Evolutionary conservation across 176 grass and related monocot genomes (phyloP).

Genomic region (Eragrostis nindensis): DNA sequence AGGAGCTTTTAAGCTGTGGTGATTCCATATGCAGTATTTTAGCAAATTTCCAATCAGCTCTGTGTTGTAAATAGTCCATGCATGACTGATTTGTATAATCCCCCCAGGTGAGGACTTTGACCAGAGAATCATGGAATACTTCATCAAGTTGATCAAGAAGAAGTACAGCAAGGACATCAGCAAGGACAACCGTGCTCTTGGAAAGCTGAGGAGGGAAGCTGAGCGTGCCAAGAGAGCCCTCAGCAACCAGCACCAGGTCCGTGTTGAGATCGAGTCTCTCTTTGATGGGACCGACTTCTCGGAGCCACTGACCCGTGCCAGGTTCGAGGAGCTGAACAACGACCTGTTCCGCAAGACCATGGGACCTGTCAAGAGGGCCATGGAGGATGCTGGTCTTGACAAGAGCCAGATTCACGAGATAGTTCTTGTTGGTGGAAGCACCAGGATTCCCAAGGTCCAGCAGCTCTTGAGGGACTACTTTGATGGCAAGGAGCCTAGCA

Average conservation of each 20-base stretch:
- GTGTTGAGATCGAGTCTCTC: conserved; percentile 81
- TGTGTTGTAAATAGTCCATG: not conserved
- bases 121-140: conserved; percentile 80
- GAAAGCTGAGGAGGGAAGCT: conserved; percentile 77
- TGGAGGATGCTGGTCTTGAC: conserved; percentile 70
- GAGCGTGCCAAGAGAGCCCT: conserved; percentile 83
- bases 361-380: conserved; percentile 79
- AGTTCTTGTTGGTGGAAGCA: conserved; percentile 78
- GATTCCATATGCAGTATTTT: not conserved
- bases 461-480: conserved; percentile 78
- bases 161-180: conserved; percentile 78
- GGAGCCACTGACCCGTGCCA: conserved; percentile 67
- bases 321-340: conserved; percentile 80
- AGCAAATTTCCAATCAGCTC: not conserved
- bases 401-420: conserved; percentile 83
- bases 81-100: conserved; percentile 2
- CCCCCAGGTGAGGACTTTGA: conserved; percentile 77
- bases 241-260: conserved; percentile 76
- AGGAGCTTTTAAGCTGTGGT: not conserved
- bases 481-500: conserved; percentile 70
- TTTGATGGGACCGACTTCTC: conserved; percentile 71
- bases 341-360: conserved; percentile 75
- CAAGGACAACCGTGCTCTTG: conserved; percentile 75
- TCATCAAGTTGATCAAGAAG: conserved; percentile 88
- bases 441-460: conserved; percentile 80